phyloP scores from a whole-genome alignment of 805 yeast species.

The Nakazawaea pomicola region DNA sequence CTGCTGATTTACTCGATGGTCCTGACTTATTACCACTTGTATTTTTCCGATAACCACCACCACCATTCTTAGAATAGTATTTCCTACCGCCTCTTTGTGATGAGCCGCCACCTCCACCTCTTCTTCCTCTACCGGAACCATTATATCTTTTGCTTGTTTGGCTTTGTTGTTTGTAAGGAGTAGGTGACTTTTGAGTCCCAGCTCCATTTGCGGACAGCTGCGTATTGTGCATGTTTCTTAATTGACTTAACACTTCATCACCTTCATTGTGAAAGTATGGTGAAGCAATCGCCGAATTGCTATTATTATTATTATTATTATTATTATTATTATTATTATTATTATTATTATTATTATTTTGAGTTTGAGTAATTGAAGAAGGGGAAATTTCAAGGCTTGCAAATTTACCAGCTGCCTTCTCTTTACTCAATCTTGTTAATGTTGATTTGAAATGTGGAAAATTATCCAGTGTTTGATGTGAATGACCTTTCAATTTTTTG shows the following conservation, averaged over 20 bases:
- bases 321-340: slow-evolving; percentile 7
- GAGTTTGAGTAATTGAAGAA: slow-evolving; percentile 4
- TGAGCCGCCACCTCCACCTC: no score
- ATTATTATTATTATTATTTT: slow-evolving; percentile 5
- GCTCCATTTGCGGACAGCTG: no score
- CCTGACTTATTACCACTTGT: no score
- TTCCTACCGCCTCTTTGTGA: no score
- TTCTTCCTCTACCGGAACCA: no score
- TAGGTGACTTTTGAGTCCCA: no score
- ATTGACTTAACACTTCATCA: slow-evolving; percentile 13
- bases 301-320: neutral
- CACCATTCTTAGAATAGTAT: no score
- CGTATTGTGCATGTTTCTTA: neutral
- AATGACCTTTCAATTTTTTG: slow-evolving; percentile 31
- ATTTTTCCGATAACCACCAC: no score
- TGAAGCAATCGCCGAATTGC: no score
- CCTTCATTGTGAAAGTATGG: slow-evolving; percentile 12
- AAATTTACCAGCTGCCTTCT: slow-evolving; percentile 14
- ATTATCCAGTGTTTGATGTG: slow-evolving; percentile 23
- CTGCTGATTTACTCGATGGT: no score
- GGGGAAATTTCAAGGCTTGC: slow-evolving; percentile 5
- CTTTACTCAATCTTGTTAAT: slow-evolving; percentile 20
- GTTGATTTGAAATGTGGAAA: slow-evolving; percentile 20
- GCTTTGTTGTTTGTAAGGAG: no score
- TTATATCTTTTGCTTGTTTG: no score